Conservation (phyloP, 2,329 filamentous ascomycete species). For the Phoma sp. region DNA sequence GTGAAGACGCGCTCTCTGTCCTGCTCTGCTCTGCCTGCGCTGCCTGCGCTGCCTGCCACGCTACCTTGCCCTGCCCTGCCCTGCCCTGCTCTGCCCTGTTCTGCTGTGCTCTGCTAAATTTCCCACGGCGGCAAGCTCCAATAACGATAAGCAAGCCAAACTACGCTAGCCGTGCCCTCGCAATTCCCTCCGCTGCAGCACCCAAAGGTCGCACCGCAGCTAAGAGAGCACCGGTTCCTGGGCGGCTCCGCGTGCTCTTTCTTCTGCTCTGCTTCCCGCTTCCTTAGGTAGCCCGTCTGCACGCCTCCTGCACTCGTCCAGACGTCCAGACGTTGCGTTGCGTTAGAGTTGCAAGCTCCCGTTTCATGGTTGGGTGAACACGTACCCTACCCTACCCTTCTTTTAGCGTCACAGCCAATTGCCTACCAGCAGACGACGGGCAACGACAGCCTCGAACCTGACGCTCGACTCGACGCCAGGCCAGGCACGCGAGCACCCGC, state of each 20-base stretch:
- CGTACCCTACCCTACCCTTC: background rate
- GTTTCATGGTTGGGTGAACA: conserved; percentile 4
- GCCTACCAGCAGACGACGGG: background rate
- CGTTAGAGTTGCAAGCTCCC: background rate
- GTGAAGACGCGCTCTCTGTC: background rate
- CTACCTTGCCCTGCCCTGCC: too few species aligned
- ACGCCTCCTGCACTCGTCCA: background rate
- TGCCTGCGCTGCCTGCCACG: too few species aligned
- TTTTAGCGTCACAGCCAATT: conserved; percentile 5
- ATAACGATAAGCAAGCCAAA: conserved; percentile 1
- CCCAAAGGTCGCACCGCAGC: background rate
- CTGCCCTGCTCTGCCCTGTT: too few species aligned
- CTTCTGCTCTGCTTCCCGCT: background rate
- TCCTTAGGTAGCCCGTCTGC: background rate
- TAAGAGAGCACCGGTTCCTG: conserved; percentile 11
- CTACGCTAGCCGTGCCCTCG: conserved; percentile 1
- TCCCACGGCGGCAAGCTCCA: background rate
- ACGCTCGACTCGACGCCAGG: background rate
- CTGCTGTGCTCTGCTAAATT: background rate
- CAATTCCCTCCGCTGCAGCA: conserved; percentile 1
- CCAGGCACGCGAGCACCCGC: conserved; percentile 14
- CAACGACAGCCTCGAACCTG: background rate
- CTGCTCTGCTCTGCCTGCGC: background rate
- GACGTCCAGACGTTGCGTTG: background rate
- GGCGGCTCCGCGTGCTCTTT: background rate